Evolutionary conservation across 345 rosid species (phyloP).

Genomic region (Brassica rapa): DNA sequence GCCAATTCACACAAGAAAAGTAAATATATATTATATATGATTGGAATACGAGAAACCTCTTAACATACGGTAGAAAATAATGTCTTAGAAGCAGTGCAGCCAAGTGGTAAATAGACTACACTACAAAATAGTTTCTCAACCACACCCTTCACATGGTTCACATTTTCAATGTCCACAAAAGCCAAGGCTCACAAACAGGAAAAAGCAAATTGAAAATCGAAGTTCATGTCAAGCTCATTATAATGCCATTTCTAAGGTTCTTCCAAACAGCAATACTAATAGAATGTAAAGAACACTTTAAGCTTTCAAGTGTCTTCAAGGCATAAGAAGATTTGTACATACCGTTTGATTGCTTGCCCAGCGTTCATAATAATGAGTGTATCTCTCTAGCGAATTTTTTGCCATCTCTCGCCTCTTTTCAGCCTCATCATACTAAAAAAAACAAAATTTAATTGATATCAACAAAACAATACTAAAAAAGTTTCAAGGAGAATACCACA

Average conservation of each 20-base stretch:
- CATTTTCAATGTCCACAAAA: constrained; percentile 1
- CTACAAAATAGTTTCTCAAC: too few relatives aligned
- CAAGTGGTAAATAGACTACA: too few relatives aligned
- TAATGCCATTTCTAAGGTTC: too few relatives aligned
- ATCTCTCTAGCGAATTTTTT: constrained; percentile 39
- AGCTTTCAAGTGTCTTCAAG: background rate
- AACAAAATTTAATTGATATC: background rate
- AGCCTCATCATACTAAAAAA: constrained; percentile 37
- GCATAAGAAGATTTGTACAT: constrained; percentile 1
- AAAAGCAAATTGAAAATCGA: background rate
- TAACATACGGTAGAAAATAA: background rate
- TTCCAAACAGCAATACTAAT: background rate
- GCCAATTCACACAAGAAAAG: constrained; percentile 19
- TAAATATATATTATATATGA: background rate
- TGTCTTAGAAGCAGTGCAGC: background rate
- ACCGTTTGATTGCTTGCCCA: constrained; percentile 45
- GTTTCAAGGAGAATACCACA: background rate
- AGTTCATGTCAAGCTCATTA: too few relatives aligned
- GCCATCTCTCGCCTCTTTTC: constrained; percentile 45
- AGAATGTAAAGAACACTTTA: background rate
- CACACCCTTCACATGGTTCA: constrained; percentile 1
- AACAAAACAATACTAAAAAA: constrained; percentile 14
- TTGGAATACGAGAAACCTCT: constrained; percentile 7
- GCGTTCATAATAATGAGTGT: constrained; percentile 47
- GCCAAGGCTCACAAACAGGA: background rate